Evolutionary conservation across 2,329 filamentous ascomycete genomes (phyloP), one percentile per base, ranked within the genome.

Genomic region (Aspergillus versicolor): DNA sequence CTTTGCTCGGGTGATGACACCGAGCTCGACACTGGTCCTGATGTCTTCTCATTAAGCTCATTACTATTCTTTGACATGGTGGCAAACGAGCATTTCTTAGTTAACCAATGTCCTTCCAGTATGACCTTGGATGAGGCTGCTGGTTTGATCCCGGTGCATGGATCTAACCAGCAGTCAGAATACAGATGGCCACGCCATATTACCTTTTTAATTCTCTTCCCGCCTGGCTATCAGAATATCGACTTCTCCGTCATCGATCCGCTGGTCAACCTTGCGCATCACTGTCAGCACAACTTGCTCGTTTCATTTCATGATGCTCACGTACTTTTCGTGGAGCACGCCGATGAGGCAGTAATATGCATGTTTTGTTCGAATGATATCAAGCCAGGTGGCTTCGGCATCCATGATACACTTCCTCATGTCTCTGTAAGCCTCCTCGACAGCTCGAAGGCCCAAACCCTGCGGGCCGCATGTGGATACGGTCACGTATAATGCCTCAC

Each of bases 371-470:
- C 56, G 52, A 57, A 61, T 62, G 46, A 52, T 32, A 59, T 52
- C 37, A 8, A 15, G 42, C 41, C 61, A 63, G 59, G 59, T 62
- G 61, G 56, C 56, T 45, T 57, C 27, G 17, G 41, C 48, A 15
- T 48, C 50, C 59, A 58, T 57, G 54, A 45, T 41, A 21, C 30
- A 52, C 52, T 57, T 53, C 56, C 52, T 56, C 41, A 51, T 52
- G 43, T 37, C 52, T 58, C 48, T 47, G 40, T 32, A 47, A 21
- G 54, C 45, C 42, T 17, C 34, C 24, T 52, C 38, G 21, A 41
- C 49, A 21, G 42, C 13, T 17, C 32, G 11, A 38, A 15, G 27
- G 49, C 47, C 51, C 15, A 38, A 51, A 12, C 11, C 27, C n/a
- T 51, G 15, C 34, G 47, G 21, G 44, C 43, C 17, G 47, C n/a